Conservation (phyloP, 2,329 filamentous ascomycete species). For the Cladosporium sp. region DNA sequence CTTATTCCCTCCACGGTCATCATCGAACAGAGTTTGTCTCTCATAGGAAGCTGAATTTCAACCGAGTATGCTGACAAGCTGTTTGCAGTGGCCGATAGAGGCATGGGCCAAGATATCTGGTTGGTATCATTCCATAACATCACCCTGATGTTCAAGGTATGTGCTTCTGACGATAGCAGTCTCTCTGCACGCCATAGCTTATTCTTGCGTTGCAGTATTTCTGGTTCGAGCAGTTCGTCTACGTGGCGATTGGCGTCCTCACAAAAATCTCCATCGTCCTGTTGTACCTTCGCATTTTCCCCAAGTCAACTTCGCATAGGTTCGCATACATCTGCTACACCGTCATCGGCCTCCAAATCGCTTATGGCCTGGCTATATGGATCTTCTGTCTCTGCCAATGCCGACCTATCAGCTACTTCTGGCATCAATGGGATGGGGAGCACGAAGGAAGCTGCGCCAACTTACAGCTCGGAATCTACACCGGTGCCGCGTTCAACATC, state of each 20-base stretch:
- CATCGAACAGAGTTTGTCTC: background rate
- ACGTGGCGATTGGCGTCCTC: background rate
- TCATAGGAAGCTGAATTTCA: no score
- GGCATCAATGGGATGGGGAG: background rate
- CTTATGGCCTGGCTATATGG: background rate
- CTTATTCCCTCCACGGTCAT: background rate
- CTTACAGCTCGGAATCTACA: background rate
- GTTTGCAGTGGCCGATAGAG: background rate
- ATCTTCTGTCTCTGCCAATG: background rate
- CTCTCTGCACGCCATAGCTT: no score
- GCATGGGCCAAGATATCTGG: background rate
- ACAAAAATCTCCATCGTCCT: conserved; percentile 1
- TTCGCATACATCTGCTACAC: background rate
- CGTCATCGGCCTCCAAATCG: background rate
- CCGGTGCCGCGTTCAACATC: background rate
- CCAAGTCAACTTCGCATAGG: background rate
- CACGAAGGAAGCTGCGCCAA: background rate
- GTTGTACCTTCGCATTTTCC: background rate
- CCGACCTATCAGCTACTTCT: background rate
- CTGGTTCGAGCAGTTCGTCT: no score
- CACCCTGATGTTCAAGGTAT: background rate
- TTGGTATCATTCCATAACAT: background rate
- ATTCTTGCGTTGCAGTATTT: no score
- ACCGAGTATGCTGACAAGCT: background rate
- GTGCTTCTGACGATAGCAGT: no score